Evolutionary conservation across 2,329 filamentous ascomycete species (phyloP).

Genomic region (Cryoendolithus antarcticus): DNA sequence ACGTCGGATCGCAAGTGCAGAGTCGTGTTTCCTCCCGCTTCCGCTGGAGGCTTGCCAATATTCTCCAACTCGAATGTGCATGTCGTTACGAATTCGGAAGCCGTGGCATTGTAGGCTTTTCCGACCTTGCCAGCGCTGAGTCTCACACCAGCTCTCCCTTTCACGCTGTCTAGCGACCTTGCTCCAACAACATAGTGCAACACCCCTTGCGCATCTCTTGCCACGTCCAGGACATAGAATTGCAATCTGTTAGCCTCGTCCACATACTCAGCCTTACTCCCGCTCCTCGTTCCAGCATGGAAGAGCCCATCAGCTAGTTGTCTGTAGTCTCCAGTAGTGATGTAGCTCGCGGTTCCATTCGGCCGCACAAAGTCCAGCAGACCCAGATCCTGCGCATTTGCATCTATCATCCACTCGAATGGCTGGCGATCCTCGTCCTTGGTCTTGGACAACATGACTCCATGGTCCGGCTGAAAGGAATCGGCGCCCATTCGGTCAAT

Average conservation of each 20-base stretch:
- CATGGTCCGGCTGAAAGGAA: constrained; percentile 39
- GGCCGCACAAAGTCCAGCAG: constrained; percentile 40
- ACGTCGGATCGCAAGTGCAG: constrained; percentile 34
- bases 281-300: constrained; percentile 41
- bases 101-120: constrained; percentile 14
- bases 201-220: constrained; percentile 31
- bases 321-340: constrained; percentile 42
- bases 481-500: constrained; percentile 44
- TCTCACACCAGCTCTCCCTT: constrained; percentile 26
- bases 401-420: constrained; percentile 45
- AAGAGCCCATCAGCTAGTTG: constrained; percentile 43
- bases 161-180: constrained; percentile 30
- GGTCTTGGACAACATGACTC: constrained; percentile 43
- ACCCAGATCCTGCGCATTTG: constrained; percentile 40
- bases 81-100: constrained; percentile 14
- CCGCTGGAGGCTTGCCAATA: constrained; percentile 26
- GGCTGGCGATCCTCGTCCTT: constrained; percentile 34
- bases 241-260: constrained; percentile 38
- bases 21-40: constrained; percentile 20
- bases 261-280: constrained; percentile 37
- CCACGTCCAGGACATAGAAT: constrained; percentile 37
- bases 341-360: constrained; percentile 35
- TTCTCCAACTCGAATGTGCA: constrained; percentile 39
- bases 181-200: constrained; percentile 39
- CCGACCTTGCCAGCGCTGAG: constrained; percentile 26